Conservation (phyloP, 768 basidiomycete genomes). For the Rhizopogon vesiculosus region DNA sequence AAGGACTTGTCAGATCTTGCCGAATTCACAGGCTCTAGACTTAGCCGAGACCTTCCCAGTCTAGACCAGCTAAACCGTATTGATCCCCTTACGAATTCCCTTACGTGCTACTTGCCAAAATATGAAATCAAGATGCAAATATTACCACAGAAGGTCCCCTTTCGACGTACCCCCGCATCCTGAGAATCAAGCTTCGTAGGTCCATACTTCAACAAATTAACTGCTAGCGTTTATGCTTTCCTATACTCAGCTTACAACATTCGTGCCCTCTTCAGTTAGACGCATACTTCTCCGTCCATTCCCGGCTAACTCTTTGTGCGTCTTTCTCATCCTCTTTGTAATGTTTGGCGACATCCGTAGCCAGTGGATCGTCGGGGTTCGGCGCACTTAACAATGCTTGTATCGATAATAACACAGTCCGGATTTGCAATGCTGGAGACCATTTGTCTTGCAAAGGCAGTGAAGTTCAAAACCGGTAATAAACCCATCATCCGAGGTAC, state of each 20-base stretch:
- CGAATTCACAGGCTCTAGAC: conserved; percentile 22
- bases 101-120: neutral
- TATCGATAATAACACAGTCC: conserved; percentile 93
- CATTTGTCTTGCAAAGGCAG: conserved; percentile 76
- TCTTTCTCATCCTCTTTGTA: conserved; percentile 97
- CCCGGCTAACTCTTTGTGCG: conserved; percentile 85
- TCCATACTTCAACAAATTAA: conserved; percentile 5
- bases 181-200: neutral
- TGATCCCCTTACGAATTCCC: neutral
- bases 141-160: conserved; percentile 1
- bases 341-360: conserved; percentile 94
- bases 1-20: conserved; percentile 8
- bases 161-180: neutral
- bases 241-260: conserved; percentile 7
- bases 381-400: conserved; percentile 96
- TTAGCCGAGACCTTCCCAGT: conserved; percentile 10
- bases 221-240: neutral
- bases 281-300: conserved; percentile 95
- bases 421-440: conserved; percentile 98
- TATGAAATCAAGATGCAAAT: neutral
- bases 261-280: conserved; percentile 14
- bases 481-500: neutral
- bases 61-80: conserved; percentile 1
- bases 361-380: conserved; percentile 94
- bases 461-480: neutral